Conservation (phyloP, 148 eudicot species). For the Bassia scoparia region DNA sequence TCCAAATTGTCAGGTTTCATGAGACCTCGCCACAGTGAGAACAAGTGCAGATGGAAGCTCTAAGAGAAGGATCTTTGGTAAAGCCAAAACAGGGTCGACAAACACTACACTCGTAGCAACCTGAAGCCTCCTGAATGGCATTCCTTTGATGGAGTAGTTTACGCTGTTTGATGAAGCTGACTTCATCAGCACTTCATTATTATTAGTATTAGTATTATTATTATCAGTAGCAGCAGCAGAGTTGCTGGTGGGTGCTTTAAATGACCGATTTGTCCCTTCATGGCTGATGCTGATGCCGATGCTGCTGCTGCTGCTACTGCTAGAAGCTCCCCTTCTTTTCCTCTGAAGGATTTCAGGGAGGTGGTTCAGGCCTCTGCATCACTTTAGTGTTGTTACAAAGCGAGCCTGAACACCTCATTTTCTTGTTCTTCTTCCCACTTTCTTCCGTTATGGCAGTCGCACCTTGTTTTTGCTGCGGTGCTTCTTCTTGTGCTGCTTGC, state of each 20-base stretch:
- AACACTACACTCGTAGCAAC: slow-evolving; percentile 89
- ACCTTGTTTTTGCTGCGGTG: slow-evolving; percentile 23
- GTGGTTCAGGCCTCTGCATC: slow-evolving; percentile 63
- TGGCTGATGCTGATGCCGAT: slow-evolving; percentile 20
- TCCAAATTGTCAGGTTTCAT: slow-evolving; percentile 78
- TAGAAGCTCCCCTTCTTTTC: slow-evolving; percentile 31
- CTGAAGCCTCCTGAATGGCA: slow-evolving; percentile 79
- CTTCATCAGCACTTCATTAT: slow-evolving; percentile 13
- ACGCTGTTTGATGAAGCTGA: slow-evolving; percentile 19
- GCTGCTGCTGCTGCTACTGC: slow-evolving; percentile 19
- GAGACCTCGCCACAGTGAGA: slow-evolving; percentile 78
- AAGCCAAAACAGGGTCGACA: slow-evolving; percentile 80
- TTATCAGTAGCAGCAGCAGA: slow-evolving; percentile 15
- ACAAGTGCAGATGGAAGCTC: slow-evolving; percentile 63
- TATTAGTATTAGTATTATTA: slow-evolving; percentile 13
- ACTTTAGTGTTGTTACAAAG: slow-evolving; percentile 83
- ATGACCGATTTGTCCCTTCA: slow-evolving; percentile 41
- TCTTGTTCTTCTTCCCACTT: slow-evolving; percentile 46
- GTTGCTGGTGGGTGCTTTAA: slow-evolving; percentile 23
- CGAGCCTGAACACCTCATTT: slow-evolving; percentile 76
- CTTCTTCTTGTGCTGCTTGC: slow-evolving; percentile 24
- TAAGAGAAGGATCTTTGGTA: slow-evolving; percentile 73
- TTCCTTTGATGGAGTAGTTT: slow-evolving; percentile 44
- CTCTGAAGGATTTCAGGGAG: slow-evolving; percentile 37
- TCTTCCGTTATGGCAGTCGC: slow-evolving; percentile 25